A percentile compares a stretch with the other conserved stretches of the same genome.
Conservation (phyloP, 257 asterid genomes). For the Henckelia pumila region DNA sequence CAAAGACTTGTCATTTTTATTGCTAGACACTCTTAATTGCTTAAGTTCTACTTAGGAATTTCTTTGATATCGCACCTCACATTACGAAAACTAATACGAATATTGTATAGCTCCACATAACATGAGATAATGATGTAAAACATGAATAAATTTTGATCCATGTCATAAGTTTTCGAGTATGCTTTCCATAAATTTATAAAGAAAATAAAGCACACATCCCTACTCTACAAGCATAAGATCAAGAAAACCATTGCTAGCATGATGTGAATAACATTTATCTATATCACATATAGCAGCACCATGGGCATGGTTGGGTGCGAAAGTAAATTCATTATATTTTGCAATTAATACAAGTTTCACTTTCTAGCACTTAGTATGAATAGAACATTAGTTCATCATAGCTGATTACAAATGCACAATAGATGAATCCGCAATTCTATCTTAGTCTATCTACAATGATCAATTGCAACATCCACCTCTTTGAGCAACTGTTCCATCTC, state of each 20-base stretch:
- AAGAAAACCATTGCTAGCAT: neutral
- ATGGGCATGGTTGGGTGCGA: neutral
- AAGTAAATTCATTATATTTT: neutral
- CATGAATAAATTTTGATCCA: too few species aligned
- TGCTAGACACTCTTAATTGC: too few species aligned
- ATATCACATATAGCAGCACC: neutral
- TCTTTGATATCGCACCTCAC: too few species aligned
- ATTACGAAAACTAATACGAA: too few species aligned
- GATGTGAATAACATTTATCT: neutral
- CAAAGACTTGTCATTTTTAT: too few species aligned
- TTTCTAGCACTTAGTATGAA: neutral
- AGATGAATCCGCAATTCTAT: slow-evolving; percentile 10
- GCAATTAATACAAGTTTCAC: neutral
- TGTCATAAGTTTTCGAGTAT: too few species aligned
- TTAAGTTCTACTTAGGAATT: too few species aligned
- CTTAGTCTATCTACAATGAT: slow-evolving; percentile 9
- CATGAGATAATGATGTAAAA: too few species aligned
- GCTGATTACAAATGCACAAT: slow-evolving; percentile 7
- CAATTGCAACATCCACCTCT: slow-evolving; percentile 68
- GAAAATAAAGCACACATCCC: too few species aligned
- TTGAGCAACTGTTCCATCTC: slow-evolving; percentile 63
- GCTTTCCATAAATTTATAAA: too few species aligned
- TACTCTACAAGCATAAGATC: too few species aligned
- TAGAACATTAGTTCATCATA: slow-evolving; percentile 15
- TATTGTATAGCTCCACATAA: too few species aligned